Evolutionary conservation across 2,329 filamentous ascomycete genomes (phyloP), one percentile per base, ranked within the genome.

Genomic region (Neofusicoccum parvum): DNA sequence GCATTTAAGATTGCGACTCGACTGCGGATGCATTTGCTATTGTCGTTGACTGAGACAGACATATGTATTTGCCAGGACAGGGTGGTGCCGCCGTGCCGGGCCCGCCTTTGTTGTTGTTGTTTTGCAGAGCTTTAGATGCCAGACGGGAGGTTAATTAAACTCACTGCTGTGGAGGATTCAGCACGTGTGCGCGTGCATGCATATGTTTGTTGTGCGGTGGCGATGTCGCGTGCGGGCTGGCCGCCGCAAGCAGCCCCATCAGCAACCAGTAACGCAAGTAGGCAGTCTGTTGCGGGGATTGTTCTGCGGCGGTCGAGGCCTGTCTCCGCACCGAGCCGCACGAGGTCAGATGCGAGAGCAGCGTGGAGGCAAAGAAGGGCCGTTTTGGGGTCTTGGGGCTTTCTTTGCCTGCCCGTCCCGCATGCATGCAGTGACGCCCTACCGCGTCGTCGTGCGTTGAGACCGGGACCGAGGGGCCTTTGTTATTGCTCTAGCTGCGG

Each of bases 111-210:
- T 3, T 11, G 6, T 39, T 9, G 32, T 12, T 34, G 5, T 34
- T 20, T 39, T 5, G 7, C 15, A 17, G 27, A n/a, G 1, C 6
- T n/a, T n/a, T 1, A 6, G 32, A n/a, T 14, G 14, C 15, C 7
- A 15, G 15, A 2, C 15, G 27, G 5, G 27, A 32, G 27, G 6
- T 32, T 53, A 20, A 53, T 37, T 39, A 50, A 50, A n/a, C 5
- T 2, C 10, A 5, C 17, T 49, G 46, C 17, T 5, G 9, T 46
- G 46, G 36, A 51, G 48, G 48, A 37, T 53, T 15, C 7, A 17
- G 50, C 50, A 53, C 50, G 50, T 53, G 50, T 39, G 50, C 50
- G 50, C 15, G 49, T 36, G 49, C 49, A 51, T 51, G 23, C 20
- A 46, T 46, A 49, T 27, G 17, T 11, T 27, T 32, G 46, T 27